Base-by-base conservation (phyloP, 2,329 filamentous ascomycete species). In the Penicillium sp. region DNA sequence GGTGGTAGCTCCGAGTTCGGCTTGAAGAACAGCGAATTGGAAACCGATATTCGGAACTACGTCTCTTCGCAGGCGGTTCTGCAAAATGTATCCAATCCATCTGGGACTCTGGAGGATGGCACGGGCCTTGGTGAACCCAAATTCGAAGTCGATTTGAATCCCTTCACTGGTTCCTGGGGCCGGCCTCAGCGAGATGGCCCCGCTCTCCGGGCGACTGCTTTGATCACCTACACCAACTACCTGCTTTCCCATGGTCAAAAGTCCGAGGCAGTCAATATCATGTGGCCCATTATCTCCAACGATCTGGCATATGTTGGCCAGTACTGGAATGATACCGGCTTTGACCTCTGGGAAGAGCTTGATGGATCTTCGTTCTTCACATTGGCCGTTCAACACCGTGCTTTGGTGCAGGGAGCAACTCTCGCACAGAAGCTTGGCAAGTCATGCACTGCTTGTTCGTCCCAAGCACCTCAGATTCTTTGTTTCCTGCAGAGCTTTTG, bases 181-280 rank as follows among this genome's bases (percentile, higher is more conserved):
- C 84, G 90, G 22, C 90, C 90, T 11, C 90, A 93, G 73, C 82
- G 88, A 41, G 90, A 95, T 73, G 90, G 90, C 0, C 90, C 90
- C 21, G 85, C 90, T 24, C 82, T 93, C 44, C 83, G 91, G 45
- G 90, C 90, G 2, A 90, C 85, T 46, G 85, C 90, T 3, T 74
- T 93, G 65, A 87, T 89, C 55, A 80, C 80, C 0, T 93, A 59
- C 31, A 48, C 54, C 21, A 57, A 59, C 19, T 21, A 57, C n/a
- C 49, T 59, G n/a, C 24, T 59, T 26, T 33, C 47, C 8, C 19
- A 35, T 8, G 57, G 54, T n/a, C 53, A 57, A 19, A 13, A 57
- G 22, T 57, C 54, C 5, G 48, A 52, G 8, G 57, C 48, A 31
- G 26, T 52, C 3, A 52, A 59, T 35, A 59, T 59, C 11, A 33